Conservation (phyloP, 1,284 basidiomycete genomes). For the Ceratobasidium sp. region DNA sequence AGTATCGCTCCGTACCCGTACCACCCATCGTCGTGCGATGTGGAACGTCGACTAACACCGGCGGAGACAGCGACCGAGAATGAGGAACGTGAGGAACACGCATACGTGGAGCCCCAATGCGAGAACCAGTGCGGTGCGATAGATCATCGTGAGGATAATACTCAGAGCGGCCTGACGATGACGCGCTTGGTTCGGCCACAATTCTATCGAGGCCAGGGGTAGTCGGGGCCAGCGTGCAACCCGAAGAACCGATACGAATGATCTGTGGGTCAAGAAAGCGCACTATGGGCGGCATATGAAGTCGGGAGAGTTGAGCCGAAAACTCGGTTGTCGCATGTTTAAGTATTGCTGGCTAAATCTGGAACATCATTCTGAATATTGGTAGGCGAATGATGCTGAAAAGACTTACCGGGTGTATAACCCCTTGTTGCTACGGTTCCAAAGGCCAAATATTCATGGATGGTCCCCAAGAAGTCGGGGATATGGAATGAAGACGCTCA, state of each 20-base stretch:
- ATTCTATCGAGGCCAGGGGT: conserved; percentile 1
- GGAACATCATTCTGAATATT: too few relatives aligned
- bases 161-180: neutral
- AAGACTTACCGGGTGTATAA: too few relatives aligned
- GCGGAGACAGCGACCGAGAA: neutral
- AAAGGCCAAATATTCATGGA: too few relatives aligned
- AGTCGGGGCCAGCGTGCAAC: conserved; percentile 15
- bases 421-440: too few relatives aligned
- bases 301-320: too few relatives aligned
- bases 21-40: neutral
- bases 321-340: too few relatives aligned
- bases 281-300: too few relatives aligned
- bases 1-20: neutral
- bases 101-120: too few relatives aligned
- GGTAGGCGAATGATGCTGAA: too few relatives aligned
- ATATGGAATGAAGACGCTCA: too few relatives aligned
- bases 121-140: neutral
- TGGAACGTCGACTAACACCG: neutral
- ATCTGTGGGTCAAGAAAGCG: conserved; percentile 31
- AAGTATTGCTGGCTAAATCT: too few relatives aligned
- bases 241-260: conserved; percentile 29
- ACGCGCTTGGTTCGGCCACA: conserved; percentile 13
- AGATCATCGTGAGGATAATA: neutral
- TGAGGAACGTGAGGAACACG: neutral
- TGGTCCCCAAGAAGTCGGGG: too few relatives aligned